A percentile compares a stretch with the other conserved stretches of the same genome.
phyloP scores from a whole-genome alignment of 2,329 filamentous ascomycete genomes.

The Pyrenochaeta sp. region DNA sequence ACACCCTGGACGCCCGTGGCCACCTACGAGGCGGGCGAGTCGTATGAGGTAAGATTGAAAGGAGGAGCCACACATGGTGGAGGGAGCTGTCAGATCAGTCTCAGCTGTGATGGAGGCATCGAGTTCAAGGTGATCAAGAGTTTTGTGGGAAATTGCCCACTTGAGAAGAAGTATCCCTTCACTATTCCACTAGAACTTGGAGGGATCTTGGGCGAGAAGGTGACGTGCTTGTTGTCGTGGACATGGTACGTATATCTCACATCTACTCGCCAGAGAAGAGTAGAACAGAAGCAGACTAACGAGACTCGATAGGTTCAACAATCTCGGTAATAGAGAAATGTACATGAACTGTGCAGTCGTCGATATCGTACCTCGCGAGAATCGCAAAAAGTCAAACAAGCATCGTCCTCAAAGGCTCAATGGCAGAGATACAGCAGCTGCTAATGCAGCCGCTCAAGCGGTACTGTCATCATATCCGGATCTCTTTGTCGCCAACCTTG shows the following conservation, averaged over 20 bases:
- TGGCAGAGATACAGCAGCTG: conserved; percentile 1
- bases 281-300: background rate
- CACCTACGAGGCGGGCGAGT: conserved; percentile 68
- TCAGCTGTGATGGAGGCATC: conserved; percentile 76
- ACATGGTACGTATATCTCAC: conserved; percentile 47
- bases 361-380: conserved; percentile 57
- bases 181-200: conserved; percentile 37
- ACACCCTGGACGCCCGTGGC: conserved; percentile 62
- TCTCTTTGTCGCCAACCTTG: conserved; percentile 56
- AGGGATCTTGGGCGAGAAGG: background rate
- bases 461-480: conserved; percentile 49
- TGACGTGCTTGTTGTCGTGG: conserved; percentile 73
- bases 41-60: conserved; percentile 69
- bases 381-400: conserved; percentile 50
- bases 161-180: conserved; percentile 68
- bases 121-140: conserved; percentile 75
- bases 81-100: conserved; percentile 78
- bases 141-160: conserved; percentile 66
- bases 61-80: conserved; percentile 71
- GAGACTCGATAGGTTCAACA: conserved; percentile 63
- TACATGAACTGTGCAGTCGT: conserved; percentile 87
- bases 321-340: conserved; percentile 80
- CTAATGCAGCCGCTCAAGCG: conserved; percentile 23
- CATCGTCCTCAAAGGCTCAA: conserved; percentile 50
- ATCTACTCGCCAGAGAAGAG: background rate